Percentiles rank a stretch among this genome's conserved stretches.
Evolutionary conservation across 1,284 basidiomycete species (phyloP).

Genomic region (Ganoderma leucocontextum): DNA sequence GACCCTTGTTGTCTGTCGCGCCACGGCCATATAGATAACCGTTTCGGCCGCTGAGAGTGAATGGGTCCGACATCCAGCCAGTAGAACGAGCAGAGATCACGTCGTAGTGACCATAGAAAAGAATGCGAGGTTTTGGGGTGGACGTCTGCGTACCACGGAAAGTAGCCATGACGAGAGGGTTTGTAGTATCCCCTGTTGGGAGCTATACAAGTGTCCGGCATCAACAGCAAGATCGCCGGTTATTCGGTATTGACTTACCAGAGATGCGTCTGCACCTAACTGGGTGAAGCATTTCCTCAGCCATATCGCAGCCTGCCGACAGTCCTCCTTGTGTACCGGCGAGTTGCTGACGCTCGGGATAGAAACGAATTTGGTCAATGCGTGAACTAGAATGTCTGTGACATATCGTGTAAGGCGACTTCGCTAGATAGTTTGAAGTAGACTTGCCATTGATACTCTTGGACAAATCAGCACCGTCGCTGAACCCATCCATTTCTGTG

Average conservation of each 20-base stretch:
- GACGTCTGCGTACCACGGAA: slow-evolving; percentile 74
- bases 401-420: background rate
- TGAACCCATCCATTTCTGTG: slow-evolving; percentile 26
- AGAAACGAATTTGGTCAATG: slow-evolving; percentile 87
- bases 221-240: background rate
- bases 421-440: background rate
- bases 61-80: slow-evolving; percentile 90
- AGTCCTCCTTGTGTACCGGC: slow-evolving; percentile 82
- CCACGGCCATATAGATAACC: slow-evolving; percentile 96
- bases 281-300: slow-evolving; percentile 87
- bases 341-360: slow-evolving; percentile 86
- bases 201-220: slow-evolving; percentile 51
- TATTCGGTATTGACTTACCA: slow-evolving; percentile 57
- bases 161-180: slow-evolving; percentile 87
- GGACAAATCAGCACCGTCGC: slow-evolving; percentile 22
- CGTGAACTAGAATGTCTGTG: slow-evolving; percentile 71
- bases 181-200: slow-evolving; percentile 68
- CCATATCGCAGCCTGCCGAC: slow-evolving; percentile 92
- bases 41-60: slow-evolving; percentile 83
- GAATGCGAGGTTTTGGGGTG: slow-evolving; percentile 70
- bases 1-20: slow-evolving; percentile 92
- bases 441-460: slow-evolving; percentile 35
- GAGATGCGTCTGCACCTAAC: slow-evolving; percentile 80
- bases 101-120: slow-evolving; percentile 97
- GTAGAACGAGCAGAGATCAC: slow-evolving; percentile 82